A percentile compares a stretch with the other conserved stretches of the same genome.
phyloP scores from a whole-genome alignment of 129 eudicot genomes.

The Glebionis coronaria region DNA sequence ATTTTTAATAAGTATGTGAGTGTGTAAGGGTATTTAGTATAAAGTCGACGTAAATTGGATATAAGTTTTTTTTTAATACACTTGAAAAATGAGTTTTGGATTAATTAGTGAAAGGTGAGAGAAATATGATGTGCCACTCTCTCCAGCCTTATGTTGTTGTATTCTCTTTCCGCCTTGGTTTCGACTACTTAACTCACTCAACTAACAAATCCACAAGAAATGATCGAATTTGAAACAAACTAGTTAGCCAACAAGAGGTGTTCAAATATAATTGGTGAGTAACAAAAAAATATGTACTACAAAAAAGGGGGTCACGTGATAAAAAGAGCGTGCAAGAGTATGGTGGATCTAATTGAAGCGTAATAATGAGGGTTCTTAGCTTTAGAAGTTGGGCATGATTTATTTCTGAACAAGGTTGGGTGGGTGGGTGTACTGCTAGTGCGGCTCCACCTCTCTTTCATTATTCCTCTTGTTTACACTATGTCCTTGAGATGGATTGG shows the following conservation, averaged over 20 bases:
- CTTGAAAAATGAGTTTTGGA: too few relatives aligned
- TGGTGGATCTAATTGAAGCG: not conserved
- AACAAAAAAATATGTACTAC: too few relatives aligned
- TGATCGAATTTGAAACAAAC: too few relatives aligned
- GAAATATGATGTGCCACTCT: too few relatives aligned
- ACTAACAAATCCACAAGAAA: not conserved
- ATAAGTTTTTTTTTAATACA: too few relatives aligned
- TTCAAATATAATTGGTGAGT: too few relatives aligned
- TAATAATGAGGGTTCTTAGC: slow-evolving; percentile 4
- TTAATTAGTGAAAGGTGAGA: too few relatives aligned
- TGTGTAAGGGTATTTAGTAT: too few relatives aligned
- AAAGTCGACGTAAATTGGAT: too few relatives aligned
- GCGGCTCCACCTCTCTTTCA: not conserved
- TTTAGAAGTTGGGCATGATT: slow-evolving; percentile 7
- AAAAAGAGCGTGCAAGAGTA: not conserved
- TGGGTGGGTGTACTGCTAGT: slow-evolving; percentile 1
- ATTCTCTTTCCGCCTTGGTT: not conserved
- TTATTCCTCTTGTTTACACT: not conserved
- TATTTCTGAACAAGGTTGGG: slow-evolving; percentile 4
- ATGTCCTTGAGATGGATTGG: not conserved
- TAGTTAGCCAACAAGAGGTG: too few relatives aligned
- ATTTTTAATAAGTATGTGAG: too few relatives aligned
- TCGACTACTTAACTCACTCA: not conserved
- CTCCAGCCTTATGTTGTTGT: too few relatives aligned
- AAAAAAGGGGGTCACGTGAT: not conserved